Evolutionary conservation across 768 basidiomycete species (phyloP).

Genomic region (Suillus subluteus): DNA sequence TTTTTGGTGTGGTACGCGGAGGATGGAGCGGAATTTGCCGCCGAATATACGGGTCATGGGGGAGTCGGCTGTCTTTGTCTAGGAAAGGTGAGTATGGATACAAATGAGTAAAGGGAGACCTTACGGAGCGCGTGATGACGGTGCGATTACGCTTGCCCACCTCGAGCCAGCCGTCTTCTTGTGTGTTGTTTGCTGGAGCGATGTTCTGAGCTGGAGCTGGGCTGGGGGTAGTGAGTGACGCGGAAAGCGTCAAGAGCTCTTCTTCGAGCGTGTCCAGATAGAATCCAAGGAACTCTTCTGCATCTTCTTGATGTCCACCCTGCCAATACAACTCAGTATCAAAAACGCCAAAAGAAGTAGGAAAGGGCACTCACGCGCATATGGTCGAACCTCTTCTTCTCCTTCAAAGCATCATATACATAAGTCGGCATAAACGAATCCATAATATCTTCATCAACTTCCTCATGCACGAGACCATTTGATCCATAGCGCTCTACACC

Average conservation of each 20-base stretch:
- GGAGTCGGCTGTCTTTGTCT: slow-evolving; percentile 83
- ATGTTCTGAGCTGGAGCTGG: slow-evolving; percentile 32
- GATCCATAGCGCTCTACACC: slow-evolving; percentile 37
- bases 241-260: slow-evolving; percentile 74
- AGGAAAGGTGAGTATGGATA: neutral
- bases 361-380: slow-evolving; percentile 70
- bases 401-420: slow-evolving; percentile 92
- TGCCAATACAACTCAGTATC: slow-evolving; percentile 32
- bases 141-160: slow-evolving; percentile 88
- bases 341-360: slow-evolving; percentile 4
- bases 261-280: slow-evolving; percentile 95
- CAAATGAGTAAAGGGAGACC: slow-evolving; percentile 30
- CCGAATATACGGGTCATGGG: slow-evolving; percentile 93
- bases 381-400: slow-evolving; percentile 89
- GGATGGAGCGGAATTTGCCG: slow-evolving; percentile 85
- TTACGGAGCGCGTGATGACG: slow-evolving; percentile 77
- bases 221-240: slow-evolving; percentile 47
- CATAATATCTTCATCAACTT: slow-evolving; percentile 52
- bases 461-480: slow-evolving; percentile 22
- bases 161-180: slow-evolving; percentile 83
- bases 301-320: slow-evolving; percentile 96
- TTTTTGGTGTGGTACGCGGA: slow-evolving; percentile 79
- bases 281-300: slow-evolving; percentile 98
- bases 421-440: slow-evolving; percentile 84
- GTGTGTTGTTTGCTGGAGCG: slow-evolving; percentile 13